Evolutionary conservation across 352 stramenopile genomes (phyloP), one percentile per base, ranked within the genome.

Genomic region (Phytophthora europaea): DNA sequence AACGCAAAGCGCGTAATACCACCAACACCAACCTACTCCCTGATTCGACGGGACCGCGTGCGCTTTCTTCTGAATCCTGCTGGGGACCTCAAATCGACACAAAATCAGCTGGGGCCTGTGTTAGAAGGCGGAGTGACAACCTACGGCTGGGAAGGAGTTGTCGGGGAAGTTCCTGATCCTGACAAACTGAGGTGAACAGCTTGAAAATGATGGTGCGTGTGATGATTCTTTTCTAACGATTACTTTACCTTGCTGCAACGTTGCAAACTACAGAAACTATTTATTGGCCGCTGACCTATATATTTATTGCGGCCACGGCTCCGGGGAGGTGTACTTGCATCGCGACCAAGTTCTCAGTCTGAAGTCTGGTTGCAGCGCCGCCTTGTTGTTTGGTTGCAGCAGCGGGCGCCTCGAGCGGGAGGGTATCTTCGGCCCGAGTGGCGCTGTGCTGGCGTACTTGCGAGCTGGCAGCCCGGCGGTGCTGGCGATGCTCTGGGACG

Each of bases 401-500:
- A 99, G 95, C 75, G 98, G 96, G 6, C 90, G 89, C 45, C 84
- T 99, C 0, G 85, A 94, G 43, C 73, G 65, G 2, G 76, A 95
- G 53, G 90, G 92, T 2, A 80, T 95, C 34, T 99, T 99, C 67
- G 97, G 99, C 61, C 96, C 98, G 8, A 88, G 98, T 70, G 98
- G 98, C 8, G 94, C 98, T 38, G 94, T 97, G 33, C 73, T 99
- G 3, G 91, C 90, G n/a, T 99, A 99, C 76, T 76, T 99, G 16
- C 79, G 81, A 23, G 92, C 93, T 36, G 96, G 97, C 6, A 95
- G 94, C 47, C 93, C 95, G 0, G 96, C 91, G 6, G 97, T 99
- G n/a, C 84, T 99, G 22, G 98, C 94, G 16, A 99, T 99, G 90
- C 85, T 99, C 13, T 99, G 98, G 98, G 98, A 99, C 79, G 98